Evolutionary conservation across 2,329 filamentous ascomycete genomes (phyloP).

Genomic region (Botrytis porri): DNA sequence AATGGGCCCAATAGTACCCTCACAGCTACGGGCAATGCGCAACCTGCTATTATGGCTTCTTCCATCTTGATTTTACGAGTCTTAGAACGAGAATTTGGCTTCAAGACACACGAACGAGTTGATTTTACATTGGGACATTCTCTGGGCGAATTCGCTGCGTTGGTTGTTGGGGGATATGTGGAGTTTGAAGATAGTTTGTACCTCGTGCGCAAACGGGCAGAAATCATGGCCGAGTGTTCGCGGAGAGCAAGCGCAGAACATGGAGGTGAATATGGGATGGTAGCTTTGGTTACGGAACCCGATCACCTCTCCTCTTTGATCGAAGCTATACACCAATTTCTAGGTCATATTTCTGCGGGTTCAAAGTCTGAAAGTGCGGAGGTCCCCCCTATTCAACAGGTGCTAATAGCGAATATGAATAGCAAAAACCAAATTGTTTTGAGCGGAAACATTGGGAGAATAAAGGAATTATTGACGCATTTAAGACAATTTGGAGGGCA

Average conservation of each 20-base stretch:
- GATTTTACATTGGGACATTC: constrained; percentile 89
- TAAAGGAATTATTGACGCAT: constrained; percentile 77
- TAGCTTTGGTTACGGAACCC: constrained; percentile 85
- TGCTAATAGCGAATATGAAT: constrained; percentile 91
- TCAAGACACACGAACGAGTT: constrained; percentile 65
- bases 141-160: constrained; percentile 86
- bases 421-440: constrained; percentile 95
- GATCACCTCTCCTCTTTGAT: constrained; percentile 69
- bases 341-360: constrained; percentile 64
- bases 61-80: constrained; percentile 86
- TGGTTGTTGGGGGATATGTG: constrained; percentile 81
- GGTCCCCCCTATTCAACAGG: constrained; percentile 76
- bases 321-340: constrained; percentile 72
- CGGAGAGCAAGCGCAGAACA: constrained; percentile 60
- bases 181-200: constrained; percentile 73
- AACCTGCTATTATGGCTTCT: constrained; percentile 94
- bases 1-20: constrained; percentile 74
- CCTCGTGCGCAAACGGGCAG: constrained; percentile 73
- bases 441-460: constrained; percentile 79
- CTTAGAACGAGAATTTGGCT: constrained; percentile 80
- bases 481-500: constrained; percentile 87
- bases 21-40: constrained; percentile 80
- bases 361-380: constrained; percentile 65
- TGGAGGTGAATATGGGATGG: constrained; percentile 88
- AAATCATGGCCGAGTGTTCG: constrained; percentile 79